Base-by-base conservation (phyloP, 2,329 filamentous ascomycete species). In the Rosellinia necatrix region DNA sequence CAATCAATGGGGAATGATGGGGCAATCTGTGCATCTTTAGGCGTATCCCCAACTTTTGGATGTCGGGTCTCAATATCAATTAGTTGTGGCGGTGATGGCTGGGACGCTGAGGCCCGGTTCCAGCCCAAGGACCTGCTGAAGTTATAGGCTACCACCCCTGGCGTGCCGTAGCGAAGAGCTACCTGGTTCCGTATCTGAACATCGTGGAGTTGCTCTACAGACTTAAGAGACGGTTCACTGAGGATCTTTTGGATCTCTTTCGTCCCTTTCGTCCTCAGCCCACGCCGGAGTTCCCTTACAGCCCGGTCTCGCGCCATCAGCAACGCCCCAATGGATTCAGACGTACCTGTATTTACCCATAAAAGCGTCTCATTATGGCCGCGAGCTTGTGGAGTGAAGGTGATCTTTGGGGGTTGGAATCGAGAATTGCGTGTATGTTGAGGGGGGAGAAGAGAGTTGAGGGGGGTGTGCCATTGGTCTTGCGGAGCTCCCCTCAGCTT, bases 61-160 rank as follows among this genome's bases (percentile, higher is more conserved):
- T 17, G 42, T 6, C 17, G 34, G 7, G 41, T 17, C 8, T 21
- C 37, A 17, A 58, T 46, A 29, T 50, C 32, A 7, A 13, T 53
- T 9, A 63, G 46, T 19, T 65, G 64, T 2, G 64, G 51, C 4
- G 65, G 58, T 13, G 65, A 59, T 3, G 62, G 9, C 27, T 17
- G 42, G 6, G 51, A 24, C 4, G 30, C 25, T 1, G 47, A 40
- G 8, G 38, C 34, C 29, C 49, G 29, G 22, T 66, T 67, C 59
- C 63, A 64, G n/a, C 48, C 38, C 2, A 62, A 7, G 1, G 64
- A 57, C 49, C 29, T 64, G 24, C 62, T 62, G 12, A 68, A 65
- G 41, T 66, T 66, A 30, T 66, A 66, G 1, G 48, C 52, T 1
- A 60, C 22, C 9, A 42, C 47, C 1, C 58, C 65, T 0, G 60